Percentiles rank a stretch among this genome's conserved stretches.
phyloP scores from a whole-genome alignment of 768 basidiomycete genomes.

The Tylopilus felleus region DNA sequence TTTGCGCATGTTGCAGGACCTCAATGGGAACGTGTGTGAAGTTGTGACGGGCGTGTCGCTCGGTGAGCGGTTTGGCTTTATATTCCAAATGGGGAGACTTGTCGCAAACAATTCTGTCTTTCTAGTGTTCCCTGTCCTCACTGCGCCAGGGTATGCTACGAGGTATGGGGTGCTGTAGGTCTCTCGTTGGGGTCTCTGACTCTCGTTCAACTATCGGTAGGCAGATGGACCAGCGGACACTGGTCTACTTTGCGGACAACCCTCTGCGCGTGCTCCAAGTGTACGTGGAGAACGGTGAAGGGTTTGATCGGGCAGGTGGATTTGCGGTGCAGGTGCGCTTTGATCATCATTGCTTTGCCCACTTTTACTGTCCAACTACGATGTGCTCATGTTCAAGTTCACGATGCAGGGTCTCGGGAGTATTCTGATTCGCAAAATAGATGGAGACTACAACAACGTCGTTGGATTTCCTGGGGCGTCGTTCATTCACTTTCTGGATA shows the following conservation, averaged over 20 bases:
- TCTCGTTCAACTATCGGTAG: constrained; percentile 33
- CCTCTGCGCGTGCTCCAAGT: constrained; percentile 58
- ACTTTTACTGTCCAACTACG: too few relatives aligned
- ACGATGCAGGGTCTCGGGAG: constrained; percentile 71
- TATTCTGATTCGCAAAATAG: constrained; percentile 75
- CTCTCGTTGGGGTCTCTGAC: background rate
- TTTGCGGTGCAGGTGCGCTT: constrained; percentile 81
- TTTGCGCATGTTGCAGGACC: constrained; percentile 78
- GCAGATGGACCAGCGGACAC: constrained; percentile 76
- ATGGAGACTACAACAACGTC: constrained; percentile 88
- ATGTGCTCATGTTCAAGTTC: background rate
- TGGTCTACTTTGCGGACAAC: constrained; percentile 75
- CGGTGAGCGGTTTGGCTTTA: constrained; percentile 43
- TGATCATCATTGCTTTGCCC: background rate
- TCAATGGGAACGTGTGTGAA: constrained; percentile 85
- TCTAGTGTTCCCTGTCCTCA: constrained; percentile 69
- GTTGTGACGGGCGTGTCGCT: constrained; percentile 90
- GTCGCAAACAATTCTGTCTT: background rate
- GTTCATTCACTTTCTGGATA: constrained; percentile 71
- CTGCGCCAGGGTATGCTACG: constrained; percentile 71
- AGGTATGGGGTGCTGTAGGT: constrained; percentile 39
- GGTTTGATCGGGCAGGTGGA: constrained; percentile 85
- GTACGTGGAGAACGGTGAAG: constrained; percentile 85
- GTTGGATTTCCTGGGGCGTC: constrained; percentile 91
- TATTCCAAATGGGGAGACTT: background rate